Base-by-base conservation (phyloP, 768 basidiomycete species). In the Suillus placidus region DNA sequence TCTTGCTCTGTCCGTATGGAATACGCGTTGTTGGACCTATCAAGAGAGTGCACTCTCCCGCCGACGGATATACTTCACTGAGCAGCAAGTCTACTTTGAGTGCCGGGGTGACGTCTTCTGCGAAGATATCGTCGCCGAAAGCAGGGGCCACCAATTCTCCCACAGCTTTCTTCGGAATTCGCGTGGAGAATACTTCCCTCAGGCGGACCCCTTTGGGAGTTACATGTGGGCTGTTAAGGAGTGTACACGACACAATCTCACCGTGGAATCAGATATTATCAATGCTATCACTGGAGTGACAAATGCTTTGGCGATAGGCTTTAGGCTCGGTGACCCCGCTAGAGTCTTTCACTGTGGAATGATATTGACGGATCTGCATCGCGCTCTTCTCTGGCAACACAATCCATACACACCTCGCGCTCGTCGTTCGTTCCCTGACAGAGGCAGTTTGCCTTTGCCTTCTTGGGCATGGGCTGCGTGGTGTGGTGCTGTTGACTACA, bases 391-490 rank as follows among this genome's bases (percentile, higher is more conserved):
- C 32, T 73, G 73, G 73, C 69, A 74, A 10, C 72, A 73, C 12
- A 67, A 54, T 12, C 51, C 70, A 2, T 47, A 66, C 23, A 23
- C 64, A 6, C 26, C 45, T 7, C 68, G 65, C 43, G 58, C 62
- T 6, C 66, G 68, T 18, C 71, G 72, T 18, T 43, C 47, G 35
- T 18, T 14, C 2, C 32, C 62, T n/a, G 23, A 57, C 12, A 7
- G 45, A 0, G 42, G 18, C 8, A 13, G 23, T 43, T 26, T 65
- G 5, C 35, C 20, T 35, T 72, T 63, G 42, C 72, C 73, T 12
- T 72, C 73, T 10, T 74, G 72, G 72, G 67, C 73, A n/a, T 73
- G 72, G 73, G 64, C 73, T 3, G 69, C 69, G 9, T 73, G 72
- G 72, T 66, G 62, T 37, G 73, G 73, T 14, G 68, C 67, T 6